Evolutionary conservation across 495 filamentous ascomycete species (phyloP), one percentile per base, ranked within the genome.

Genomic region (Pyrenula massariospora): DNA sequence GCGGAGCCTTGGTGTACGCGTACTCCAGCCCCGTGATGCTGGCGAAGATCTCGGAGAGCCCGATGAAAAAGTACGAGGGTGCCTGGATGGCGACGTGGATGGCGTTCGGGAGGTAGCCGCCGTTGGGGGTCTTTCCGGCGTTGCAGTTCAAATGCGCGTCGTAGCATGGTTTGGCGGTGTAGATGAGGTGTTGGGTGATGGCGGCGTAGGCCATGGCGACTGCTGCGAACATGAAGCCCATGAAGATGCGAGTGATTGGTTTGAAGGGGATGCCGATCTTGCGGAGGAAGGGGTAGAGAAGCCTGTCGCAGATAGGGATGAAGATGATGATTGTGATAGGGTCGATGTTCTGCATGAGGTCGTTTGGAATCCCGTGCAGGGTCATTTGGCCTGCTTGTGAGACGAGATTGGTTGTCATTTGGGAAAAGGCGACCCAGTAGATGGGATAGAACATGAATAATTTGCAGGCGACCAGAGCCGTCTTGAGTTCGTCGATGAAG

Each of bases 1-100:
- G 81, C 5, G 89, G 89, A 0, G 89, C 88, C 73, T 92, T 89
- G 65, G 84, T 88, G 70, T 85, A 91, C 25, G 88, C 89, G 63
- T 91, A 90, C 65, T 87, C 84, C 15, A 86, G 72, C 55, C 73
- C 76, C 21, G 83, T 86, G 66, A 89, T 84, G 52, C 77, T 84
- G 19, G 84, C 84, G 67, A 89, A 82, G 61, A 88, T 87, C 69
- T 89, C 87, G 22, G 83, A 84, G 25, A 89, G 60, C 64, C 79
- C 87, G 57, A 88, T 84, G 54, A 89, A 75, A 24, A 88, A 63
- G 69, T 90, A 89, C 2, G 83, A 76, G 2, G 79, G 79, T 12
- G 82, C 82, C 64, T 91, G 86, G 3, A 84, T 79, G 66, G 81
- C 84, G 25, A 87, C 84, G 65, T 80, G 82, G 52, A 87, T 70